Evolutionary conservation across 1,284 basidiomycete genomes (phyloP).

Genomic region (Pyrrhoderma lamaoense): DNA sequence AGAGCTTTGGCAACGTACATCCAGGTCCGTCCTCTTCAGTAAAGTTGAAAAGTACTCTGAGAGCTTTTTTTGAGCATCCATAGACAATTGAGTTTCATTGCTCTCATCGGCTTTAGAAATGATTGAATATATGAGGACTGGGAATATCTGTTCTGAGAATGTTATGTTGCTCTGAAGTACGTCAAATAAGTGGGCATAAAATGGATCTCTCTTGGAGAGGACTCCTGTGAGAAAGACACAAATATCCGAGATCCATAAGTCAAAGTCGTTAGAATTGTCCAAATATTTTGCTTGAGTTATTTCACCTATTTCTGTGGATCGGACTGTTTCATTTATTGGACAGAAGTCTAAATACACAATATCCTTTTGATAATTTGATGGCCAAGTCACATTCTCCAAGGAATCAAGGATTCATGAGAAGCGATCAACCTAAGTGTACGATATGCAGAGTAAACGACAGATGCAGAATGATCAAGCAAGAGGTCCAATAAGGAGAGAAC

Average conservation of each 20-base stretch:
- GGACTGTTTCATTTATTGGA: conserved; percentile 6
- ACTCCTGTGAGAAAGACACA: conserved; percentile 56
- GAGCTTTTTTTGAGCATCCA: conserved; percentile 27
- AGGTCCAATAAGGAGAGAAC: conserved; percentile 49
- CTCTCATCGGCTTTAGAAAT: conserved; percentile 37
- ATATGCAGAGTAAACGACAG: conserved; percentile 52
- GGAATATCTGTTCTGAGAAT: conserved; percentile 66
- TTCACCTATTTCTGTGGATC: conserved; percentile 23
- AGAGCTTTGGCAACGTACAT: conserved; percentile 45
- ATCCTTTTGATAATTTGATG: conserved; percentile 40
- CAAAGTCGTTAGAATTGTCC: conserved; percentile 37
- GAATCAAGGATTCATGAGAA: conserved; percentile 35
- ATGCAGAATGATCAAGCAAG: conserved; percentile 44
- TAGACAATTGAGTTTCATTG: background rate
- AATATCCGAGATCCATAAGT: conserved; percentile 60
- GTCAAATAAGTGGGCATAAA: conserved; percentile 62
- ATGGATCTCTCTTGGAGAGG: conserved; percentile 45
- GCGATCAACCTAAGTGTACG: conserved; percentile 52
- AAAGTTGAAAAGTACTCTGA: conserved; percentile 62
- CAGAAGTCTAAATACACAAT: conserved; percentile 40
- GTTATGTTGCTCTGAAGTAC: conserved; percentile 47
- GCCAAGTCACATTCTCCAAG: conserved; percentile 30
- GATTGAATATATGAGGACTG: conserved; percentile 67
- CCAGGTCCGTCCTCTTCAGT: conserved; percentile 38
- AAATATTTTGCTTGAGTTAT: too few species aligned